Conservation (phyloP, 1,139 yeast genomes). For the Hansenula sp. region DNA sequence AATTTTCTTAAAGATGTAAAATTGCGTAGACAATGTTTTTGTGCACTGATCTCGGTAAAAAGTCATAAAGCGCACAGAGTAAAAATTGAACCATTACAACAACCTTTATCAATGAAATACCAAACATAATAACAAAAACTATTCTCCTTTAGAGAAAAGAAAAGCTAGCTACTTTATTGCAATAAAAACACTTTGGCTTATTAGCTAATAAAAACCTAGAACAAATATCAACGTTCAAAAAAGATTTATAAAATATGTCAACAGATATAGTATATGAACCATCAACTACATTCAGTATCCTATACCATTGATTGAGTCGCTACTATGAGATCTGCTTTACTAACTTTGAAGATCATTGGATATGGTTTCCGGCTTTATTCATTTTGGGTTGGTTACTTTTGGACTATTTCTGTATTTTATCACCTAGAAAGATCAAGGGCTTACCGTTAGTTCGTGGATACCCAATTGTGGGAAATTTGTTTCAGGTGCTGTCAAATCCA, state of each 20-base stretch:
- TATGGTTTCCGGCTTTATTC: background rate
- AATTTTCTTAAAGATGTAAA: too few species aligned
- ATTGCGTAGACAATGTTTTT: too few species aligned
- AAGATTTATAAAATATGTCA: background rate
- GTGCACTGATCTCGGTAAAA: too few species aligned
- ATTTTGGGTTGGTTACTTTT: slow-evolving; percentile 2
- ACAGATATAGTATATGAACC: background rate
- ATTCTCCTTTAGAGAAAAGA: too few species aligned
- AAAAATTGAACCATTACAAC: too few species aligned
- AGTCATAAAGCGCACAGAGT: too few species aligned
- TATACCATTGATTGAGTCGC: too few species aligned
- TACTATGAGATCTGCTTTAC: background rate
- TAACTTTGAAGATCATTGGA: background rate
- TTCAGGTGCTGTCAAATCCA: slow-evolving; percentile 47
- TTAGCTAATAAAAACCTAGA: background rate
- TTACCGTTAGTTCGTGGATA: slow-evolving; percentile 40
- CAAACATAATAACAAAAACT: too few species aligned
- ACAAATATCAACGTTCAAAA: background rate
- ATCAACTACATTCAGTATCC: too few species aligned
- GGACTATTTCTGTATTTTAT: slow-evolving; percentile 20
- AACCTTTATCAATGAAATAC: too few species aligned
- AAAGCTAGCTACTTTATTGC: background rate
- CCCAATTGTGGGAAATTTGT: slow-evolving; percentile 52
- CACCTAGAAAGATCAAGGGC: slow-evolving; percentile 30
- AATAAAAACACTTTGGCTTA: background rate